Conservation (phyloP, 2,329 filamentous ascomycete species). For the Colletotrichum nymphaeae region DNA sequence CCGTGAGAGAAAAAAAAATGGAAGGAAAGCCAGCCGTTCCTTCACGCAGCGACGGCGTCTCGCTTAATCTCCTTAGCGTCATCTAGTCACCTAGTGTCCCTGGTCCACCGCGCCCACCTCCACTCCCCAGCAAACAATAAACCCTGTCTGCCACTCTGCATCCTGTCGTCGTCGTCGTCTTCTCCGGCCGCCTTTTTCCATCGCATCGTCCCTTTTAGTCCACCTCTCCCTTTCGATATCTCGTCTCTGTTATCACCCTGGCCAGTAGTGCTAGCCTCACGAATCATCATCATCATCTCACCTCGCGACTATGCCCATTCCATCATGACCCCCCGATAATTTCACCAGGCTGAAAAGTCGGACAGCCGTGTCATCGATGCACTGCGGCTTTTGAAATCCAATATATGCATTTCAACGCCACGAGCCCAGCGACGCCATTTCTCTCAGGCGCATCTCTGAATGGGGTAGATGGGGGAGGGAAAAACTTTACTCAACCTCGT, state of each 20-base stretch:
- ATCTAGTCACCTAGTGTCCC: constrained; percentile 34
- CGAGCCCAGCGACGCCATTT: background rate
- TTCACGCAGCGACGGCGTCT: constrained; percentile 36
- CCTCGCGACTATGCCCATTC: background rate
- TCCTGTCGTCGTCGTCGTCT: constrained; percentile 18
- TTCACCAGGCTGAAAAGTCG: background rate
- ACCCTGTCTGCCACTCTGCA: constrained; percentile 17
- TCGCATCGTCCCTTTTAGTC: constrained; percentile 23
- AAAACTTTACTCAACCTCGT: background rate
- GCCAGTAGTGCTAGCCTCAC: background rate
- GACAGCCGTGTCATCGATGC: background rate
- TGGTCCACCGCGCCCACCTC: constrained; percentile 19
- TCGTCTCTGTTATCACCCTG: background rate
- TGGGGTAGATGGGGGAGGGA: background rate
- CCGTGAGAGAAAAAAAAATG: constrained; percentile 37
- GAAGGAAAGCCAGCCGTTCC: constrained; percentile 37
- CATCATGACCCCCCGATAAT: background rate
- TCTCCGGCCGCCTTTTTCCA: constrained; percentile 6
- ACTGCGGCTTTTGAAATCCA: background rate
- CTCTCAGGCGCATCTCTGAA: background rate
- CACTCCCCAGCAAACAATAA: constrained; percentile 36
- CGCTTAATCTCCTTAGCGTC: constrained; percentile 37
- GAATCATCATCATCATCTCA: background rate
- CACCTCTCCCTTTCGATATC: constrained; percentile 9
- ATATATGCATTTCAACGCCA: background rate